A percentile compares a stretch with the other conserved stretches of the same genome.
Conservation (phyloP, 331 rosid genomes). For the Saraca asoca region DNA sequence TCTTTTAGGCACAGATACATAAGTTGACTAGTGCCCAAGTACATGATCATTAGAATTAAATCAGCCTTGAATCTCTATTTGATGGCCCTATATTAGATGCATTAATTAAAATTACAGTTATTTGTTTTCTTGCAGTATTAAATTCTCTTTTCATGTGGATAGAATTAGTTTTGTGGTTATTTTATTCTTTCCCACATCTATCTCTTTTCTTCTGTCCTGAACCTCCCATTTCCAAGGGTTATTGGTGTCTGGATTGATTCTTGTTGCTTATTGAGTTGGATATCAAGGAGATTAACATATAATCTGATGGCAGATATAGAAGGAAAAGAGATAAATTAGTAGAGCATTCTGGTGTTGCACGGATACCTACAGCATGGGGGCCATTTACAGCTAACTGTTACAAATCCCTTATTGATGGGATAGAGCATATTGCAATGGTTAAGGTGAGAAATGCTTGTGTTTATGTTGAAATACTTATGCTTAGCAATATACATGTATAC, state of each 20-base stretch:
- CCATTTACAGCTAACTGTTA: slow-evolving; percentile 81
- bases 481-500: not conserved
- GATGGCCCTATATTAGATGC: slow-evolving; percentile 21
- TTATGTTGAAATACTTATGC: slow-evolving; percentile 10
- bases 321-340: slow-evolving; percentile 83
- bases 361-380: slow-evolving; percentile 94
- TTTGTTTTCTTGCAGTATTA: too few relatives aligned
- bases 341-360: slow-evolving; percentile 64
- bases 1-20: too few relatives aligned
- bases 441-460: slow-evolving; percentile 55
- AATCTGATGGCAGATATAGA: slow-evolving; percentile 63
- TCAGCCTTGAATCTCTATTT: slow-evolving; percentile 4
- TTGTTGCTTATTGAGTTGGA: slow-evolving; percentile 32
- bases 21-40: not conserved
- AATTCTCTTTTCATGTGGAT: not conserved
- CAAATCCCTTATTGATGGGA: slow-evolving; percentile 75
- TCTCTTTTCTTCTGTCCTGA: slow-evolving; percentile 32
- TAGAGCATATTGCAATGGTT: slow-evolving; percentile 96
- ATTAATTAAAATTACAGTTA: not conserved
- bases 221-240: not conserved
- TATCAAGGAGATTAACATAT: slow-evolving; percentile 30
- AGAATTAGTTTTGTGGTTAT: slow-evolving; percentile 10
- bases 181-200: not conserved
- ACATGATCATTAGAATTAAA: slow-evolving; percentile 20
- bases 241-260: slow-evolving; percentile 18